These are phyloP conservation scores for Pseudisothecium myosuroides DNA, from an alignment of 225 moss, liverwort and hornwort genomes.

Conservation along the genomic window DNA sequence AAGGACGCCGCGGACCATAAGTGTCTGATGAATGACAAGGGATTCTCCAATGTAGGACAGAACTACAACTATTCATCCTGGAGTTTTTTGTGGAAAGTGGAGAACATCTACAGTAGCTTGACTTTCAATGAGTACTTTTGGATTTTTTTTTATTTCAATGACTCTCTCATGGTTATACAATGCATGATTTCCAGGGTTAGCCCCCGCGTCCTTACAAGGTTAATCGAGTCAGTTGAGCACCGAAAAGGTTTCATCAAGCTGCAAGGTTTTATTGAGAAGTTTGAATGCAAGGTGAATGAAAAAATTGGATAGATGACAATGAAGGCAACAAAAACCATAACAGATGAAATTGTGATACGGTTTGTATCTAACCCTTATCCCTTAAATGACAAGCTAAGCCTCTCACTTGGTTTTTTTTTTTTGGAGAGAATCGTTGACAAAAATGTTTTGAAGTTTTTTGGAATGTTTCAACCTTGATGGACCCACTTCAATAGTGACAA, in stretches of 20 bases:
- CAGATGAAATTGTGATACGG: fast-evolving
- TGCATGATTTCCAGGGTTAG: too few species aligned
- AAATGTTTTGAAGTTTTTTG: background rate
- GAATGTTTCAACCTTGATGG: background rate
- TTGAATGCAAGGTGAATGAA: background rate
- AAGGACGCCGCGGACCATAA: too few species aligned
- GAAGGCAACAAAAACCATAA: background rate
- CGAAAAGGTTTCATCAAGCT: background rate
- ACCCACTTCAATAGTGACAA: background rate
- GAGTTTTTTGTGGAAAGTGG: too few species aligned
- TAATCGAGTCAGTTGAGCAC: background rate
- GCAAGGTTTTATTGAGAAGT: background rate
- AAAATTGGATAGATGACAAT: background rate
- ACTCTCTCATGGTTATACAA: too few species aligned
- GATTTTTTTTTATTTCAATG: too few species aligned
- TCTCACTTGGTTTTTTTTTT: fast-evolving
- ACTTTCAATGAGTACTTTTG: too few species aligned
- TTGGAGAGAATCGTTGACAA: background rate
- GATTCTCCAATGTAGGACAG: too few species aligned
- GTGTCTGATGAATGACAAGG: too few species aligned
- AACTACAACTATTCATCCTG: too few species aligned
- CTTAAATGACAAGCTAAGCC: fast-evolving
- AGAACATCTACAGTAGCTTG: too few species aligned
- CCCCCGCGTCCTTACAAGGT: too few species aligned
- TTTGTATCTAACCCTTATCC: background rate